Conservation (phyloP, 2,329 filamentous ascomycete species). For the Thelonectria rubi region DNA sequence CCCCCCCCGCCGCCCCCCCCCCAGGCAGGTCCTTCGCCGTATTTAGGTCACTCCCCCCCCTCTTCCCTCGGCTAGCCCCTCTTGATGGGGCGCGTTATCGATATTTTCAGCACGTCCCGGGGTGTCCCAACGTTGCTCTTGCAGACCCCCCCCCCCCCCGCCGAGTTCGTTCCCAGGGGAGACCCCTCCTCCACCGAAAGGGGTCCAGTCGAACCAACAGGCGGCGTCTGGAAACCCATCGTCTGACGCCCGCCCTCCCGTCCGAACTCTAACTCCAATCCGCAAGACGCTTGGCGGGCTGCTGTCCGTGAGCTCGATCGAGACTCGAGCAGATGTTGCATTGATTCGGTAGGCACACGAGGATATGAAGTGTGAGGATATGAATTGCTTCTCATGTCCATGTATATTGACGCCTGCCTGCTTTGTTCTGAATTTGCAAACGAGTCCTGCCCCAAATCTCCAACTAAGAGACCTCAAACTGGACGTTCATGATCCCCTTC, state of each 20-base stretch:
- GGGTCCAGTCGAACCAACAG: slow-evolving; percentile 21
- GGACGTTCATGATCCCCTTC: no score
- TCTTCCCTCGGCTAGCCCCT: slow-evolving; percentile 7
- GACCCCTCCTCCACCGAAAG: slow-evolving; percentile 13
- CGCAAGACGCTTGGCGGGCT: no score
- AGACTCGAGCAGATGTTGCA: neutral
- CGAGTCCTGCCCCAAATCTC: no score
- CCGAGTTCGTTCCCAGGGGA: no score
- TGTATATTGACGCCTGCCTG: neutral
- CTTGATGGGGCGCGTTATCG: slow-evolving; percentile 7
- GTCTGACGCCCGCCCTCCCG: slow-evolving; percentile 17
- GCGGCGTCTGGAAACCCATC: slow-evolving; percentile 19
- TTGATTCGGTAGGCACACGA: neutral
- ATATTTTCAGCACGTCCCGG: slow-evolving; percentile 25
- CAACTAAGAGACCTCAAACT: no score
- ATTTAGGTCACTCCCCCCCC: neutral
- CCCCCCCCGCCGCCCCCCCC: no score
- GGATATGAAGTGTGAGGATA: neutral
- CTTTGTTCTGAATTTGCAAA: neutral
- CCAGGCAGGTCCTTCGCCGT: slow-evolving; percentile 5
- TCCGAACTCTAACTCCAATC: neutral
- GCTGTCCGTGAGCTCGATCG: neutral
- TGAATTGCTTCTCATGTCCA: neutral
- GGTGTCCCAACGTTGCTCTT: slow-evolving; percentile 3
- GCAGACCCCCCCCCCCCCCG: no score